Base-by-base conservation (phyloP, 2,329 filamentous ascomycete species). In the Talaromyces rugulosus region DNA sequence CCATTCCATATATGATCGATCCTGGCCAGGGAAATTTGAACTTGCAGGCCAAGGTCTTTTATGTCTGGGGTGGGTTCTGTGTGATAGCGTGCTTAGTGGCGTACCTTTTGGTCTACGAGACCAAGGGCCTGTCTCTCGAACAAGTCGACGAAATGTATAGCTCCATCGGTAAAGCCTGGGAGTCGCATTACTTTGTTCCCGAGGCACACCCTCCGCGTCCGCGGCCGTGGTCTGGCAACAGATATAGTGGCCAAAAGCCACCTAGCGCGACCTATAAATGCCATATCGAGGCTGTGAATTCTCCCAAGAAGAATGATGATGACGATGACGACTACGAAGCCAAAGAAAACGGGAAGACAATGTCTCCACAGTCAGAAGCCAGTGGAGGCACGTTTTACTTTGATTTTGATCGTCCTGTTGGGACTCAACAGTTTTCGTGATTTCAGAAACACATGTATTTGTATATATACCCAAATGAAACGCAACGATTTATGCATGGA, bases 21-120 rank as follows among this genome's bases (percentile, higher is more conserved):
- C 77, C 81, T 33, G 87, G 89, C 1, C 75, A 80, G 0, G 88
- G 89, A 14, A 87, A 89, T 57, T 88, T 88, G 31, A 85, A 91
- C 67, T 82, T 95, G 2, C 76, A 80, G 62, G 78, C 80, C 64
- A 82, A 83, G 67, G 82, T 85, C 34, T 85, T 86, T 75, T 86
- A 85, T 74, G 80, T 85, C 71, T 85, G 83, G 83, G 83, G 81
- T 57, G 77, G 78, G 31, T 83, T 82, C 70, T 86, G 84, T 75
- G 79, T 80, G 65, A 72, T 85, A 66, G 84, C 82, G 65, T 76
- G 78, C 64, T 55, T 75, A 34, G 79, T 79, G 58, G 74, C 78
- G n/a, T 90, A 85, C 72, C 88, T 89, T 73, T 86, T 87, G 77
- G 87, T 96, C 70, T 94, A 94, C 72, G 92, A 95, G 81, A 96